These are phyloP conservation scores for Cyberlindnera lachancei DNA, from an alignment of 805 yeast genomes.

Conservation along the genomic window DNA sequence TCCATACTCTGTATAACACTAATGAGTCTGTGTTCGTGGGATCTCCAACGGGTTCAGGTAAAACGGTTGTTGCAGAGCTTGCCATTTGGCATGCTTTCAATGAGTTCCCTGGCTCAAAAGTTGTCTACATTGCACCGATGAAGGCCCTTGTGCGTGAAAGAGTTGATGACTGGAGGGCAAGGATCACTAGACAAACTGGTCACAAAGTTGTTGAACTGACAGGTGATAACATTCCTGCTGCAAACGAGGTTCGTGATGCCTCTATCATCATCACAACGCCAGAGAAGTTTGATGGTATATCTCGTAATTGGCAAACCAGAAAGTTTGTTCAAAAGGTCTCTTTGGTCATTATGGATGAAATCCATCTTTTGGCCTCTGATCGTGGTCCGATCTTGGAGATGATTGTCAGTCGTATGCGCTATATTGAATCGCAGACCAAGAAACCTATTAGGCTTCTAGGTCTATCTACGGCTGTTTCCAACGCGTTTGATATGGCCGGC, in stretches of 20 bases:
- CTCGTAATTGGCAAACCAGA: slow-evolving; percentile 88
- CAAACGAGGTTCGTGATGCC: slow-evolving; percentile 69
- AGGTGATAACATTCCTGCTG: slow-evolving; percentile 89
- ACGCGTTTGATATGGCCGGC: slow-evolving; percentile 89
- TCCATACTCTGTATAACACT: slow-evolving; percentile 78
- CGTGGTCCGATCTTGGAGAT: slow-evolving; percentile 97
- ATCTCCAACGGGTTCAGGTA: slow-evolving; percentile 98
- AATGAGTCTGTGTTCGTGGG: slow-evolving; percentile 84
- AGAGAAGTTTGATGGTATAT: slow-evolving; percentile 96
- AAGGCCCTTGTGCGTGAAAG: slow-evolving; percentile 96
- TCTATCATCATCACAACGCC: slow-evolving; percentile 92
- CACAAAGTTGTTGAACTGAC: slow-evolving; percentile 82
- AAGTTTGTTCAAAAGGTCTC: slow-evolving; percentile 78
- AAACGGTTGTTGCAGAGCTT: slow-evolving; percentile 92
- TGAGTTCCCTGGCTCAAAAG: slow-evolving; percentile 79
- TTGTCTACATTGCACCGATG: slow-evolving; percentile 88
- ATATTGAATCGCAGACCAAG: slow-evolving; percentile 92
- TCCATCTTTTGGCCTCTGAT: slow-evolving; percentile 92
- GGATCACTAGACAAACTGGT: slow-evolving; percentile 79
- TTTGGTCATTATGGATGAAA: slow-evolving; percentile 88
- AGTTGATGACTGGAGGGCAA: slow-evolving; percentile 78
- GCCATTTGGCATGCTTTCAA: slow-evolving; percentile 96
- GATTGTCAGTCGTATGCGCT: slow-evolving; percentile 83
- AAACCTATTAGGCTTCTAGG: slow-evolving; percentile 87
- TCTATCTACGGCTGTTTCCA: slow-evolving; percentile 88